Conservation (phyloP, 139 green algal genomes). For the Chlorella sp. region DNA sequence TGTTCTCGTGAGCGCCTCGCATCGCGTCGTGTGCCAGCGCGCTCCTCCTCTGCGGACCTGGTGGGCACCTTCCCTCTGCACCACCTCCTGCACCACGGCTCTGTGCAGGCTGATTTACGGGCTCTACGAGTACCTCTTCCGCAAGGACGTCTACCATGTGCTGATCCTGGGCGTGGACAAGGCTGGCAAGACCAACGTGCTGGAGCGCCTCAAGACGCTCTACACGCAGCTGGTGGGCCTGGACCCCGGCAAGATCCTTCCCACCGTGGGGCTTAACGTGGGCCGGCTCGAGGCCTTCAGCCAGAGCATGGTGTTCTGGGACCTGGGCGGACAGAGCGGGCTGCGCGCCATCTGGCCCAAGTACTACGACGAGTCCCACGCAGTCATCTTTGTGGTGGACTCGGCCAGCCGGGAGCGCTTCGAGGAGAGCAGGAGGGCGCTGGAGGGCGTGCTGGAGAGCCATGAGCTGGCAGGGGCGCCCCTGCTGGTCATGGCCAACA, state of each 20-base stretch:
- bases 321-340: conserved; percentile 75
- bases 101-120: conserved; percentile 51
- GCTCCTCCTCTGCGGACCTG: too few species aligned
- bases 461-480: conserved; percentile 75
- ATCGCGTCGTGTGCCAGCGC: too few species aligned
- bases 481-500: conserved; percentile 90
- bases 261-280: conserved; percentile 88
- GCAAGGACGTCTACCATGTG: conserved; percentile 85
- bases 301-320: conserved; percentile 82
- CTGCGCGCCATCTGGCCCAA: conserved; percentile 95
- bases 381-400: conserved; percentile 88
- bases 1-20: too few species aligned
- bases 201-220: conserved; percentile 86
- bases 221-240: conserved; percentile 69
- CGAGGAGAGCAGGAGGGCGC: conserved; percentile 51
- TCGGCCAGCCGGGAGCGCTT: conserved; percentile 41
- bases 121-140: conserved; percentile 71
- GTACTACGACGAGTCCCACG: conserved; percentile 90
- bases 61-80: too few species aligned
- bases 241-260: conserved; percentile 79
- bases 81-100: too few species aligned
- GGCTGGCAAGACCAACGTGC: conserved; percentile 83
- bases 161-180: conserved; percentile 90
- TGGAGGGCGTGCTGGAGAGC: conserved; percentile 64
- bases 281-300: conserved; percentile 62